A percentile compares a stretch with the other conserved stretches of the same genome.
These are phyloP conservation scores for Aspergillus calidoustus DNA, from an alignment of 2,329 filamentous ascomycete species.

Conservation along the genomic window DNA sequence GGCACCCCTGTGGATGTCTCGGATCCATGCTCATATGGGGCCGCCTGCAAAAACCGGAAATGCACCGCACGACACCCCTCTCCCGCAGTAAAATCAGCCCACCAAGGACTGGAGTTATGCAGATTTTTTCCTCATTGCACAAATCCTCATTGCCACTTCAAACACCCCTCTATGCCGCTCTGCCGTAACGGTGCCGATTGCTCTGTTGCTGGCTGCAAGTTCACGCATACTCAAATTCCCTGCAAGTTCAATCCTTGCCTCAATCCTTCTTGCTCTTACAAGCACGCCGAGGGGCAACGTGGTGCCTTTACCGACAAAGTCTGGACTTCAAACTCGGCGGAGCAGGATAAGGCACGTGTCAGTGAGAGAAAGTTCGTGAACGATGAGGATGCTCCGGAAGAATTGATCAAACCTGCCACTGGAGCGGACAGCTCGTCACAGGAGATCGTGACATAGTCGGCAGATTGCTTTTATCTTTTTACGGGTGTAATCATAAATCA, in stretches of 20 bases:
- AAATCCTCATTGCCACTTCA: slow-evolving; percentile 85
- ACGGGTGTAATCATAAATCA: slow-evolving; percentile 6
- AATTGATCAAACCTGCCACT: slow-evolving; percentile 69
- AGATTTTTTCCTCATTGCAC: slow-evolving; percentile 91
- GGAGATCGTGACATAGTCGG: slow-evolving; percentile 37
- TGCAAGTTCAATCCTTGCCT: slow-evolving; percentile 93
- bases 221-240: slow-evolving; percentile 80
- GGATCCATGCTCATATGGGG: slow-evolving; percentile 82
- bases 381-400: slow-evolving; percentile 68
- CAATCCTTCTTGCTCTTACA: slow-evolving; percentile 85
- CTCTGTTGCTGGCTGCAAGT: slow-evolving; percentile 79
- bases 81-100: slow-evolving; percentile 76
- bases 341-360: slow-evolving; percentile 65
- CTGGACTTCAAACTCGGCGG: slow-evolving; percentile 71
- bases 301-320: slow-evolving; percentile 86
- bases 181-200: slow-evolving; percentile 94
- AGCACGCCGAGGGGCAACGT: slow-evolving; percentile 88
- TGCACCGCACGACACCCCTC: slow-evolving; percentile 92
- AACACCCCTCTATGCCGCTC: slow-evolving; percentile 81
- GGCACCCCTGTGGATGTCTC: slow-evolving; percentile 76
- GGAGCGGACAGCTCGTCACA: slow-evolving; percentile 32
- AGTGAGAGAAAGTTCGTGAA: slow-evolving; percentile 84
- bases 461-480: neutral
- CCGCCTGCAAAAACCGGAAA: slow-evolving; percentile 93
- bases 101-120: slow-evolving; percentile 84